Base-by-base conservation (phyloP, 2,329 filamentous ascomycete species). In the Phyllosticta paracitricarpa region DNA sequence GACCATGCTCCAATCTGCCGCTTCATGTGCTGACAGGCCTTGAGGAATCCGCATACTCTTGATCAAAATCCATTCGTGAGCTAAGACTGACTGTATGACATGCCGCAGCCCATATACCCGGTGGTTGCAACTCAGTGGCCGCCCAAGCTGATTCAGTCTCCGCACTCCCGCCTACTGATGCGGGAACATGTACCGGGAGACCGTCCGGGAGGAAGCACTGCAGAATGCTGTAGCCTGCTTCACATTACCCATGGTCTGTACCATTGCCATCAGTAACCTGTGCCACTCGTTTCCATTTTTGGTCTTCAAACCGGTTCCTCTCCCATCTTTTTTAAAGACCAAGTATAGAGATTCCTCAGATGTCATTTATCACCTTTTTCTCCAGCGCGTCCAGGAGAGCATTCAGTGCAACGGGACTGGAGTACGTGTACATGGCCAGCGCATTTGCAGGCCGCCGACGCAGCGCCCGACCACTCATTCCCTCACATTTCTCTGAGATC, bases 401-500 rank as follows among this genome's bases (percentile, higher is more conserved):
- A 9, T 54, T 28, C 17, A 70, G 28, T 0, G 59, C 54, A 40
- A 65, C 64, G 3, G 64, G 65, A 22, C 66, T 63, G 19, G 65
- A 61, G 22, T 63, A 59, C 0, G 64, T 66, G 56, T 68, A 64
- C 30, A 65, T 57, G 2, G 61, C 65, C 7, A 65, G 30, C 9
- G 68, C 66, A 6, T 67, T 58, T 7, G 62, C 61, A 4, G 68
- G 64, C 5, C 68, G 55, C 6, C 64, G 60, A 22, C 65, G 63
- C 1, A 70, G 58, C 3, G 62, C 64, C 14, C 68, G 64, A 4
- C 65, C 67, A 25, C 67, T 69, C 28, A 68, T 57, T 0, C 67
- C 67, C 56, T 19, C 12, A 14, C 72, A 75, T 17, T 66, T 66
- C 61, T 70, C 63, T 6, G 75, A 68, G 9, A 77, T 64, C 1